A percentile compares a stretch with the other conserved stretches of the same genome.
phyloP scores from a whole-genome alignment of 352 stramenopile genomes.

The Globisporangium nagaii region DNA sequence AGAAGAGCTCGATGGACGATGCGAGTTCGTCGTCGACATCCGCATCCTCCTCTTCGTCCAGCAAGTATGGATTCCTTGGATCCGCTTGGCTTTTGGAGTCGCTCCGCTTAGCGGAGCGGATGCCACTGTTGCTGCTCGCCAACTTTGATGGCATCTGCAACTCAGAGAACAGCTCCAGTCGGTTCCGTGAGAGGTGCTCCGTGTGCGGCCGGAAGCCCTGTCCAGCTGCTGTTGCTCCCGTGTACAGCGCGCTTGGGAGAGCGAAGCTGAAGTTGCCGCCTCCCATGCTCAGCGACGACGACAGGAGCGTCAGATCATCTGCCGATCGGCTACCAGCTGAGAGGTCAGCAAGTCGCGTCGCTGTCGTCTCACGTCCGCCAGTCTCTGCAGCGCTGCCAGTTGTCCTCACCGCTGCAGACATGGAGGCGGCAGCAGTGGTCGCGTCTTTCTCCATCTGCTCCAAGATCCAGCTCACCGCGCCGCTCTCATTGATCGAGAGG shows the following conservation, averaged over 20 bases:
- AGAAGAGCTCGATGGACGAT: not conserved
- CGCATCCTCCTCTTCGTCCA: constrained; percentile 13
- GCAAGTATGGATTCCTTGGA: constrained; percentile 9
- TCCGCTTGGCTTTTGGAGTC: not conserved
- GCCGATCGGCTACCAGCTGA: constrained; percentile 4
- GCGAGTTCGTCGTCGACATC: not conserved
- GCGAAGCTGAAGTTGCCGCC: not conserved
- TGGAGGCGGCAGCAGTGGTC: not conserved
- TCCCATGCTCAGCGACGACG: not conserved
- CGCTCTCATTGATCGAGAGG: constrained; percentile 47
- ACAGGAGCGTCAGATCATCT: constrained; percentile 7
- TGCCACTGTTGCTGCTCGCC: not conserved
- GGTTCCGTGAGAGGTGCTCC: constrained; percentile 4
- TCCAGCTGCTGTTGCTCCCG: not conserved
- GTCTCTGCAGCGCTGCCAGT: not conserved
- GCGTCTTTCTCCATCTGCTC: constrained; percentile 85
- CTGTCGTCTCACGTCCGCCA: not conserved
- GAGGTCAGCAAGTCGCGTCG: constrained; percentile 2
- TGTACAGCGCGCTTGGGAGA: not conserved
- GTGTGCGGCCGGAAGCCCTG: constrained; percentile 5
- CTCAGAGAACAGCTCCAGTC: constrained; percentile 1
- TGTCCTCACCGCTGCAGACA: not conserved
- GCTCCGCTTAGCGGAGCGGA: not conserved
- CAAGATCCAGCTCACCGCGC: constrained; percentile 85
- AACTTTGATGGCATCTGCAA: not conserved